A percentile compares a stretch with the other conserved stretches of the same genome.
Conservation (phyloP, 164 flowering plant species). For the Vitis rupestris region DNA sequence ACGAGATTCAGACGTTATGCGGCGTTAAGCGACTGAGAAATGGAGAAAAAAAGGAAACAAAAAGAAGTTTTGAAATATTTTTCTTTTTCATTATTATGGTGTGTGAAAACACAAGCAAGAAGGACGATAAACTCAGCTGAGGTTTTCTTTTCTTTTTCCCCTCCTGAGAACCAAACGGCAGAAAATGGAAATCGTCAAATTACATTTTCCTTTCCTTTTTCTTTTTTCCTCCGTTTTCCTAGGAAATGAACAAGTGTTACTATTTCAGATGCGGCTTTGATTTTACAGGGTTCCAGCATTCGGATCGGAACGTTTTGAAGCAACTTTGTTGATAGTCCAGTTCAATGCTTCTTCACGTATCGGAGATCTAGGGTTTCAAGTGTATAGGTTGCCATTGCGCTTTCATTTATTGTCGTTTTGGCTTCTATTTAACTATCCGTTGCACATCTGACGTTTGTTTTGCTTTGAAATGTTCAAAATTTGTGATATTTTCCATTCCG, state of each 20-base stretch:
- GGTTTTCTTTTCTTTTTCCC: no score
- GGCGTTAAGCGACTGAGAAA: no score
- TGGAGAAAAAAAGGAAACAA: no score
- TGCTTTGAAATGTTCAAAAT: background rate
- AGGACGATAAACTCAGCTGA: no score
- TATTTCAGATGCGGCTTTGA: background rate
- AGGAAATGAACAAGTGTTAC: no score
- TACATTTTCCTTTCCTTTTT: background rate
- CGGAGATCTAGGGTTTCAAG: background rate
- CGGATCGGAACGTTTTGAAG: slow-evolving; percentile 6
- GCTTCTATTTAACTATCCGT: background rate
- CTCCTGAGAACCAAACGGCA: no score
- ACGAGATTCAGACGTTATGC: no score
- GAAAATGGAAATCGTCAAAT: no score
- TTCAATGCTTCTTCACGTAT: background rate
- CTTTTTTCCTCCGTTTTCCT: background rate
- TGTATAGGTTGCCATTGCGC: background rate
- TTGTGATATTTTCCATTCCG: slow-evolving; percentile 3
- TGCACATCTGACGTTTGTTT: background rate
- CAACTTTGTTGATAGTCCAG: background rate
- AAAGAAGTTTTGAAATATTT: no score
- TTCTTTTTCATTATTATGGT: no score
- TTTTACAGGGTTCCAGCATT: slow-evolving; percentile 6
- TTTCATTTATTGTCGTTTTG: background rate
- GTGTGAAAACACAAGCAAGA: no score